Evolutionary conservation across 352 stramenopile genomes (phyloP), one percentile per base, ranked within the genome.

Genomic region (Globisporangium ultimum): DNA sequence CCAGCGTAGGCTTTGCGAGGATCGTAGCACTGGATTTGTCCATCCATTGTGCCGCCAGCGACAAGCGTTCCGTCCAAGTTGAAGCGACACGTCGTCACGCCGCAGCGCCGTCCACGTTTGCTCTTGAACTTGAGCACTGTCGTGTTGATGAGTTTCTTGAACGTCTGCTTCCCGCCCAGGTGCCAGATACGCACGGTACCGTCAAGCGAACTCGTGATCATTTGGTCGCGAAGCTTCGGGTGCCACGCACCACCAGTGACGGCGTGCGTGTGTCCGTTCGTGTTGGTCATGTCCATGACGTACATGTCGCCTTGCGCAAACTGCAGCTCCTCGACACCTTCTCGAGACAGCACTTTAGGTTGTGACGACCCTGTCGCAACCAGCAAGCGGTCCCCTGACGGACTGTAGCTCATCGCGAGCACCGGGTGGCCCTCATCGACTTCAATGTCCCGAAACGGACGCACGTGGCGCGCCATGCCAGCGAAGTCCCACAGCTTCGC

Each of bases 401-500:
- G 85, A 56, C 81, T 92, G 56, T 95, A 92, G 64, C 82, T 91
- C 40, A 93, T 52, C 11, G 83, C 81, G 3, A 95, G 67, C 55
- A 95, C 64, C 8, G 84, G 78, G 46, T 95, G 80, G 21, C 86
- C 86, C 28, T 93, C 86, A 17, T 95, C 84, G 8, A 87, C 80
- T 54, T 95, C 86, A 10, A 88, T 69, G 49, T 91, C 81, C 32
- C 85, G 79, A 57, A 95, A 95, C 12, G 85, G 78, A 53, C 80
- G 78, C 12, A 95, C 81, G 24, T 90, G 75, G 21, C 84, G 80
- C 36, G 78, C 84, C 86, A 95, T 95, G 40, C 86, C 86, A 3
- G 84, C 86, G 24, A 95, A 95, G 64, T 95, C 86, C 86, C 86
- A 95, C 48, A 95, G 63, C 63, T 95, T 95, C 0, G 88, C 74